Evolutionary conservation across 495 filamentous ascomycete genomes (phyloP), one percentile per base, ranked within the genome.

Genomic region (Penicillium alfredii): DNA sequence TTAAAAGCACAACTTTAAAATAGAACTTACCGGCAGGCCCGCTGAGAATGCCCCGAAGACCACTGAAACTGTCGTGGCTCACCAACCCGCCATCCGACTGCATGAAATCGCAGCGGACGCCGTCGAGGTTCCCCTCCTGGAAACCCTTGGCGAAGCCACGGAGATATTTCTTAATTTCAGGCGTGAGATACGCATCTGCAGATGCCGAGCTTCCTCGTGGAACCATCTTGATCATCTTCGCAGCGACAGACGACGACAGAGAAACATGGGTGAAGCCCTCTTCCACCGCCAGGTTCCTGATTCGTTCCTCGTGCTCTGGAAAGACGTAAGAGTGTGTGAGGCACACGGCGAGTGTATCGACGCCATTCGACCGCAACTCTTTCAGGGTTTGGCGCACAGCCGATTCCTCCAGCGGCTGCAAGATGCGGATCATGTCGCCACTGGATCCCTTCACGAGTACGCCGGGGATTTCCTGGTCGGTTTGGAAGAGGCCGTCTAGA

Each of bases 261-360:
- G 78, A 42, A 4, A 47, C 76, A 53, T 88, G 81, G 22, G 71
- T 54, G 55, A 89, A 89, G 8, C 85, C 85, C 45, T 88, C 75
- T 35, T 86, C 77, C 43, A 57, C 64, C 0, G 83, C 85, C 11
- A 89, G 63, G 34, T 71, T 69, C 12, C 81, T 80, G 7, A 89
- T 69, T 30, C 85, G 45, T 4, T 70, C 70, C 44, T 89, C 85
- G 40, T 89, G 85, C 20, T 78, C 72, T 9, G 82, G 82, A 45
- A 82, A 89, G 1, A 82, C 86, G 58, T 90, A 90, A 2, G 77
- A 78, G 43, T 89, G 85, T 78, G 88, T 84, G 21, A 90, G 49
- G 47, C 82, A 86, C 3, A 90, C 82, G 8, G 83, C 84, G 37
- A 90, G 71, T 30, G 83, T 86, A 43, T 63, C 66, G 44, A 84